These are phyloP conservation scores for Gossypium armourianum DNA, from an alignment of 441 rosid species.

Conservation along the genomic window DNA sequence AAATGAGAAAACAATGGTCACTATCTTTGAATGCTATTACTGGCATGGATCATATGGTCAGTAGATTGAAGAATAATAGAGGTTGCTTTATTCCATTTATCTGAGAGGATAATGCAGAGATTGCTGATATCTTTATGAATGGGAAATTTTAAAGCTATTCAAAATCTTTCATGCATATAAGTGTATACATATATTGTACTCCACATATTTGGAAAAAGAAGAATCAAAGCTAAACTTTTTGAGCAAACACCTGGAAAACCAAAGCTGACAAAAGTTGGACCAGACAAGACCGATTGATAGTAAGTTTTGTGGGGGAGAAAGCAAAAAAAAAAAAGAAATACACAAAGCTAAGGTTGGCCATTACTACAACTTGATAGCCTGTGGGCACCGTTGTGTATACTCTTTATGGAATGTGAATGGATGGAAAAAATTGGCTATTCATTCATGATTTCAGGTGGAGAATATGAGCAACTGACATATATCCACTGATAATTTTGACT, in stretches of 20 bases:
- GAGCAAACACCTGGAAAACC: slow-evolving; percentile 3
- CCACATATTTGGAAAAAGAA: background rate
- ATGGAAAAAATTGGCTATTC: background rate
- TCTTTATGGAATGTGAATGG: slow-evolving; percentile 21
- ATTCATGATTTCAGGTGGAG: slow-evolving; percentile 15
- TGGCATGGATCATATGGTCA: background rate
- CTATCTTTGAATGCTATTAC: background rate
- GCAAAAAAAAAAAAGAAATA: background rate
- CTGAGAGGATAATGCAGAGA: background rate
- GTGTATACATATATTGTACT: background rate
- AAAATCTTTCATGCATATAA: slow-evolving; percentile 7
- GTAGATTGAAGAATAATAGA: background rate
- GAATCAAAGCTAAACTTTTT: slow-evolving; percentile 6
- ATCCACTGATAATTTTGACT: background rate
- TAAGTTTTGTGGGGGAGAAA: slow-evolving; percentile 9
- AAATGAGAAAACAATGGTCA: background rate
- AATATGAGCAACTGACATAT: slow-evolving; percentile 10
- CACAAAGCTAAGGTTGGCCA: background rate
- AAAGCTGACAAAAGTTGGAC: slow-evolving; percentile 19
- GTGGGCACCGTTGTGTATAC: slow-evolving; percentile 14
- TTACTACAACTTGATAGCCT: slow-evolving; percentile 4
- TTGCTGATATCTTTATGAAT: background rate
- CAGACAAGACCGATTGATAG: slow-evolving; percentile 21
- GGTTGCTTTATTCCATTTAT: background rate
- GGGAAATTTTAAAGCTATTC: background rate